Evolutionary conservation across 1,284 basidiomycete species (phyloP).

Genomic region (Malassezia sympodialis): DNA sequence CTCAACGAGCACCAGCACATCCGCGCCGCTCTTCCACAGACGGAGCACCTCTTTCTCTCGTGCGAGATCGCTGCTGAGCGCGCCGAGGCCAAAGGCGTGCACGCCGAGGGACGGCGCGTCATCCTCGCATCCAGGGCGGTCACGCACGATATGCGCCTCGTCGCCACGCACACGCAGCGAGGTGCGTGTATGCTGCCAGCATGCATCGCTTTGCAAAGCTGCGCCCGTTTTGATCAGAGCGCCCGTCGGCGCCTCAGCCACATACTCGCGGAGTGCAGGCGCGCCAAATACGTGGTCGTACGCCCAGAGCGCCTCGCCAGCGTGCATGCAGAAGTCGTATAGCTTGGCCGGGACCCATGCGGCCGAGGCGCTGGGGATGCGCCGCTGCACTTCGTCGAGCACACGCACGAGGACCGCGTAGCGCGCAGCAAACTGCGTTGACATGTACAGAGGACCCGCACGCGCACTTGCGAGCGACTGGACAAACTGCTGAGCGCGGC

Average conservation of each 20-base stretch:
- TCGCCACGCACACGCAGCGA: conserved; percentile 13
- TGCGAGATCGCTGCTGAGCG: conserved; percentile 58
- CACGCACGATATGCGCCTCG: not conserved
- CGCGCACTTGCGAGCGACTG: conserved; percentile 3
- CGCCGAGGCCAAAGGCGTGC: conserved; percentile 73
- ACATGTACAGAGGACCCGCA: conserved; percentile 5
- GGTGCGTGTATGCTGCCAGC: not conserved
- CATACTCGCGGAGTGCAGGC: not conserved
- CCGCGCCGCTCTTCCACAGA: conserved; percentile 79
- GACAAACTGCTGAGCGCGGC: not conserved
- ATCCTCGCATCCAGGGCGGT: not conserved
- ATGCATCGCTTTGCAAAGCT: not conserved
- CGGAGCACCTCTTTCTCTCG: conserved; percentile 64
- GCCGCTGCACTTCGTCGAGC: conserved; percentile 13
- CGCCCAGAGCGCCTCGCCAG: conserved; percentile 41
- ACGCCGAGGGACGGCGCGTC: conserved; percentile 57
- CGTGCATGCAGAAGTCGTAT: conserved; percentile 30
- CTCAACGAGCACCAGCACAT: conserved; percentile 63
- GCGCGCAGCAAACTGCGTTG: conserved; percentile 10
- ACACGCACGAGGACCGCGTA: conserved; percentile 16
- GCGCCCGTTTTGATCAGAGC: not conserved
- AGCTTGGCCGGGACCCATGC: conserved; percentile 25
- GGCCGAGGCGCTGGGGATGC: not conserved
- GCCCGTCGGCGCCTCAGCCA: conserved; percentile 3
- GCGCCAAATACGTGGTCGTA: conserved; percentile 27